Evolutionary conservation across 768 basidiomycete species (phyloP), one percentile per base, ranked within the genome.

Genomic region (Lactarius hengduanensis): DNA sequence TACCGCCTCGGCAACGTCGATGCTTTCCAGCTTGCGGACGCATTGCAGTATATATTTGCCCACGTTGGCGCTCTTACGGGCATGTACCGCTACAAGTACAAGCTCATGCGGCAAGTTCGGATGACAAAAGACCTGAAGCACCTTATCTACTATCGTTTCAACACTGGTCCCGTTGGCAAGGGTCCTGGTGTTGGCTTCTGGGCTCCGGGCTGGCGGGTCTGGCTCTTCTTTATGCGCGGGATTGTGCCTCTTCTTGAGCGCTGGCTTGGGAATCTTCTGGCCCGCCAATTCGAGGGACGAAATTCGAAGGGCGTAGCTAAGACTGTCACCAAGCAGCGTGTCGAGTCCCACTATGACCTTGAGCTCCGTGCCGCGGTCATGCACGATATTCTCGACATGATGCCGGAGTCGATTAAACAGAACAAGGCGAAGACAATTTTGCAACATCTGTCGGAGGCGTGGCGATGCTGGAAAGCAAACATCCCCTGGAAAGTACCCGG

Each of bases 11-110:
- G 97, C 57, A 98, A 98, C 71, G 94, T 98, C 36, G 97, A 99
- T 73, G 97, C 96, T 1, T 99, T 99, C 85, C 97, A 99, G 77
- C 87, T 99, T 58, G 97, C 97, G 20, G 97, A 99, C 70, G 97
- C 97, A 0, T 81, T 99, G 28, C 97, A 99, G 76, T 99, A 98
- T 77, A 96, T 94, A 73, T 98, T 98, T 73, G 91, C 86, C 2
- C 97, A 99, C 74, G 94, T 99, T 64, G 97, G 97, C 74, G 96
- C 97, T 32, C 80, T 99, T 71, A 99, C 97, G 4, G 97, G 97
- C 72, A 99, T 99, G 97, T 99, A 99, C 79, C 89, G 96, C 34
- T 98, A 98, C 83, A 98, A 98, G 82, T 99, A 99, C 83, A 98
- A 98, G 93, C 83, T 99, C 68, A 99, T 99, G 97, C 85, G 94